A percentile compares a stretch with the other conserved stretches of the same genome.
Evolutionary conservation across 2,329 filamentous ascomycete genomes (phyloP).

Genomic region (Ambrosiella xylebori): DNA sequence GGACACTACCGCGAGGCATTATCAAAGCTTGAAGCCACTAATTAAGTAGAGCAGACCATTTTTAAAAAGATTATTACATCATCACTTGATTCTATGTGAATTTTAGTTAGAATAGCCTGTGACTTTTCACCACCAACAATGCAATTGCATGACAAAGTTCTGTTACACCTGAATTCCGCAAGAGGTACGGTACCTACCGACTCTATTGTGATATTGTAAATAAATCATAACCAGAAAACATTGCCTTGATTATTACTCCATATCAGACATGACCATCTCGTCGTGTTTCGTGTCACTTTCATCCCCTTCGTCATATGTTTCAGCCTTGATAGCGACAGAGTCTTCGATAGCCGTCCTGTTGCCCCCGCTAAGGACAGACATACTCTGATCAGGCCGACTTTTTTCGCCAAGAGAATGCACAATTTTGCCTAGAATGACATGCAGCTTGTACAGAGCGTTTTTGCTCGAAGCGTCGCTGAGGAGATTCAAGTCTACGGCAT

Average conservation of each 20-base stretch:
- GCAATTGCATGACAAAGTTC: too few species aligned
- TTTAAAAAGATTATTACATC: too few species aligned
- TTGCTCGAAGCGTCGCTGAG: constrained; percentile 42
- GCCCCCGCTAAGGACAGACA: constrained; percentile 19
- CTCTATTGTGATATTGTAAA: too few species aligned
- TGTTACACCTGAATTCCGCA: too few species aligned
- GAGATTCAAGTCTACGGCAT: constrained; percentile 45
- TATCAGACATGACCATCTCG: constrained; percentile 5
- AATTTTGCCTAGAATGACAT: constrained; percentile 49
- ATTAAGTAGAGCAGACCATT: too few species aligned
- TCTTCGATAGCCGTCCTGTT: constrained; percentile 5
- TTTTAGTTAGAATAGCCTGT: too few species aligned
- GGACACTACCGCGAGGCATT: too few species aligned
- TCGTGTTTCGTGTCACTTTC: constrained; percentile 12
- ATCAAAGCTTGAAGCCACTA: too few species aligned
- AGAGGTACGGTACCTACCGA: too few species aligned
- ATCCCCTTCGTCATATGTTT: constrained; percentile 8
- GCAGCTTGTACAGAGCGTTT: constrained; percentile 51
- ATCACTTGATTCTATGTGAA: too few species aligned
- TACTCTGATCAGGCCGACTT: constrained; percentile 28
- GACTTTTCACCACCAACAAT: too few species aligned
- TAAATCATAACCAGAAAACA: too few species aligned
- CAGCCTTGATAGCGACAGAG: constrained; percentile 2
- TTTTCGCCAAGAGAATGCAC: constrained; percentile 39
- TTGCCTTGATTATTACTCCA: neutral